Conservation (phyloP, 352 stramenopile species). For the Globisporangium parvum region DNA sequence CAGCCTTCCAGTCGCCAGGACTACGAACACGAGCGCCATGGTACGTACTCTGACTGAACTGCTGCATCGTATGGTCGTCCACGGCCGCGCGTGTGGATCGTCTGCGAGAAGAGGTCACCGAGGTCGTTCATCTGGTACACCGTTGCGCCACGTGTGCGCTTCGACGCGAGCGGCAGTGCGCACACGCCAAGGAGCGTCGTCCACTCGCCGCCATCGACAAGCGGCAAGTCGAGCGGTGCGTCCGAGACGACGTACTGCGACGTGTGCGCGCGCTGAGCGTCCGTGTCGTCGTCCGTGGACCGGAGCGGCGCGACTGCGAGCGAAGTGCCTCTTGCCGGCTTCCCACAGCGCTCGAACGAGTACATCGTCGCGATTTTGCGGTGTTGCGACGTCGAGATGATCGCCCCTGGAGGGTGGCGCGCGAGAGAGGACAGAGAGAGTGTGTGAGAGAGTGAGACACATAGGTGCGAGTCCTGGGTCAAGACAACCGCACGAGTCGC, state of each 20-base stretch:
- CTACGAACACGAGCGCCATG: not conserved
- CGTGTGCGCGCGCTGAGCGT: slow-evolving; percentile 8
- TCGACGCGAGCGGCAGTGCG: slow-evolving; percentile 19
- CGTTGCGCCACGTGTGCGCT: slow-evolving; percentile 14
- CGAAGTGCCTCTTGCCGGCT: slow-evolving; percentile 14
- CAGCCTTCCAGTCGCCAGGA: not conserved
- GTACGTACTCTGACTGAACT: slow-evolving; percentile 53
- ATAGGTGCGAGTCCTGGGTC: not conserved
- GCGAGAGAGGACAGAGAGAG: too few relatives aligned
- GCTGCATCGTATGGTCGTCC: slow-evolving; percentile 33
- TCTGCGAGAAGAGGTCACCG: slow-evolving; percentile 60
- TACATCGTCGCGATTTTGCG: slow-evolving; percentile 41
- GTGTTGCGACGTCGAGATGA: slow-evolving; percentile 31
- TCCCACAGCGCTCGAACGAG: slow-evolving; percentile 33
- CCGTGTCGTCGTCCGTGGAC: slow-evolving; percentile 29
- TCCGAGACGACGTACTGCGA: slow-evolving; percentile 58
- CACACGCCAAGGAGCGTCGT: slow-evolving; percentile 47
- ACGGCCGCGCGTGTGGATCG: slow-evolving; percentile 25
- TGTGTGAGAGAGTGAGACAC: too few relatives aligned
- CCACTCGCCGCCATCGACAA: slow-evolving; percentile 55
- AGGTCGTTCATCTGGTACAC: slow-evolving; percentile 68
- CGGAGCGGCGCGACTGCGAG: slow-evolving; percentile 37
- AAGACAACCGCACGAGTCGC: not conserved
- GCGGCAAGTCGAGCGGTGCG: slow-evolving; percentile 48
- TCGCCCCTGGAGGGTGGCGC: slow-evolving; percentile 18